Evolutionary conservation across 768 basidiomycete genomes (phyloP).

Genomic region (Lepiota brunneoincarnata): DNA sequence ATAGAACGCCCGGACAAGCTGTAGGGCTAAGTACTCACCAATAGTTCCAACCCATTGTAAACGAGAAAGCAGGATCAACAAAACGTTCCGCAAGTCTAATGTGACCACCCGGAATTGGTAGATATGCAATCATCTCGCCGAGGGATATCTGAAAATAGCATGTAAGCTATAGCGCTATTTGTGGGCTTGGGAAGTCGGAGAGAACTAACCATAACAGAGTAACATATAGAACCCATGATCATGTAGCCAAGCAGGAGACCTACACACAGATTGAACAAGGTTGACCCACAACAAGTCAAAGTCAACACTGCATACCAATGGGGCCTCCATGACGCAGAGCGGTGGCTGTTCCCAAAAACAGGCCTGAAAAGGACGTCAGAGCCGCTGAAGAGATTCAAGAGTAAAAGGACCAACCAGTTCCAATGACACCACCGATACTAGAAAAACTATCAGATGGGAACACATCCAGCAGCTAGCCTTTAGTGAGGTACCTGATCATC

Average conservation of each 20-base stretch:
- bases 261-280: conserved; percentile 14
- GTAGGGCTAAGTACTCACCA: conserved; percentile 25
- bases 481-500: conserved; percentile 61
- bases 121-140: conserved; percentile 74
- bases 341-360: conserved; percentile 66
- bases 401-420: conserved; percentile 45
- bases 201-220: conserved; percentile 61
- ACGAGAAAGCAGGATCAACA: conserved; percentile 71
- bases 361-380: conserved; percentile 33
- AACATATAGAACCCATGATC: conserved; percentile 64
- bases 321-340: conserved; percentile 60
- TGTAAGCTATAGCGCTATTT: not conserved
- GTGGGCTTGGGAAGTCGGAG: not conserved
- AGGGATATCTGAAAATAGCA: conserved; percentile 49
- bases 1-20: conserved; percentile 21
- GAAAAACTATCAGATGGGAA: conserved; percentile 1
- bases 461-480: not conserved
- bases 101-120: conserved; percentile 78
- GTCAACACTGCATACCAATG: conserved; percentile 43
- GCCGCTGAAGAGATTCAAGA: not conserved
- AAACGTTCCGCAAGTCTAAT: conserved; percentile 83
- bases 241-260: conserved; percentile 72
- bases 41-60: conserved; percentile 54
- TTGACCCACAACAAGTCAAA: not conserved
- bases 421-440: conserved; percentile 63